Percentiles rank a stretch among this genome's conserved stretches.
These are phyloP conservation scores for Nicotiana otophora DNA, from an alignment of 257 asterid genomes.

Conservation along the genomic window DNA sequence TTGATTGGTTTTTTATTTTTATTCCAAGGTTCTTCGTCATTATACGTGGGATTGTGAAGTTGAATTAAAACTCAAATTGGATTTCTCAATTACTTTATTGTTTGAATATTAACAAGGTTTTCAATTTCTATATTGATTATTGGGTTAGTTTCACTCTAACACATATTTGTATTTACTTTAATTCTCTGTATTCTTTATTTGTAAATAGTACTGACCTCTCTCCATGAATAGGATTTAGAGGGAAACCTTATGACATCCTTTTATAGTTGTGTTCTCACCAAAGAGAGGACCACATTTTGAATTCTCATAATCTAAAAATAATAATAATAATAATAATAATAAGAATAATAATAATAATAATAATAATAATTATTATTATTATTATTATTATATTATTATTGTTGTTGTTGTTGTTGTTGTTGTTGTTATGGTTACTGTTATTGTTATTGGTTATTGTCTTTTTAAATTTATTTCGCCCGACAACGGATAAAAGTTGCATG, in stretches of 20 bases:
- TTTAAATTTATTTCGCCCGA: neutral
- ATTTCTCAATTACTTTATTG: too few relatives aligned
- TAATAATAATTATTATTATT: neutral
- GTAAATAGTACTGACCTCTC: too few relatives aligned
- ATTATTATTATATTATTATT: neutral
- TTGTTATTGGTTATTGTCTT: neutral
- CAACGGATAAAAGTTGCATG: neutral
- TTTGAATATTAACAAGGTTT: too few relatives aligned
- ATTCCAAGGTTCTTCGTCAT: too few relatives aligned
- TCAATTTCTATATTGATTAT: too few relatives aligned
- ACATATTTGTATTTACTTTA: too few relatives aligned
- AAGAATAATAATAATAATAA: neutral
- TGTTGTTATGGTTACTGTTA: neutral
- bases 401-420: neutral
- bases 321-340: neutral
- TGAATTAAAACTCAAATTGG: too few relatives aligned
- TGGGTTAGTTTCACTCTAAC: too few relatives aligned
- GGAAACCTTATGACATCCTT: neutral
- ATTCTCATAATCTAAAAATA: neutral
- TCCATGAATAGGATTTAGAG: neutral
- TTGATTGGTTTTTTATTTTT: too few relatives aligned
- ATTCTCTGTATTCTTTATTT: too few relatives aligned
- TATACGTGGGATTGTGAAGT: too few relatives aligned
- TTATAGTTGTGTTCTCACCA: neutral
- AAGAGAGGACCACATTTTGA: neutral